A percentile compares a stretch with the other conserved stretches of the same genome.
Conservation (phyloP, 345 rosid species). For the Xanthoceras sorbifolium region DNA sequence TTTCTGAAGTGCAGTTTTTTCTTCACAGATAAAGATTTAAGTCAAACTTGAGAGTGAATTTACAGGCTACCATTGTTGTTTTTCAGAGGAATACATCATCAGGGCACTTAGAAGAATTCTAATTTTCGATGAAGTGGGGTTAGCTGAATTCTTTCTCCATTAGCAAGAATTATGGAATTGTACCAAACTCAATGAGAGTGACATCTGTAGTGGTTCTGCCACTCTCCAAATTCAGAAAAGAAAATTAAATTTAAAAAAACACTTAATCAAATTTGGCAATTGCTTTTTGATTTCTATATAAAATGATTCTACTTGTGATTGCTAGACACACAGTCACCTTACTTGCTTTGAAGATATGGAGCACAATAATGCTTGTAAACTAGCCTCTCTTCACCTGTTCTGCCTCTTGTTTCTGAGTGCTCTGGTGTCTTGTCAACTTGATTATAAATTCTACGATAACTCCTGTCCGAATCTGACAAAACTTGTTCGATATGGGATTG, state of each 20-base stretch:
- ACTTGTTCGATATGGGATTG: slow-evolving; percentile 49
- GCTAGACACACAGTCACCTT: slow-evolving; percentile 7
- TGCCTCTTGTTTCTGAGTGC: slow-evolving; percentile 34
- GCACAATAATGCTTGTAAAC: slow-evolving; percentile 18
- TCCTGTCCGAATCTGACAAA: slow-evolving; percentile 49
- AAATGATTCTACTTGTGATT: slow-evolving; percentile 22
- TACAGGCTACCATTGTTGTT: not conserved
- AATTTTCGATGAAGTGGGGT: slow-evolving; percentile 24
- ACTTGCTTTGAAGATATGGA: slow-evolving; percentile 32
- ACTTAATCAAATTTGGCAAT: not conserved
- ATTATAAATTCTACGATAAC: slow-evolving; percentile 48
- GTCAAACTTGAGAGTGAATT: slow-evolving; percentile 38
- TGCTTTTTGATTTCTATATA: slow-evolving; percentile 31
- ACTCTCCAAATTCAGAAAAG: slow-evolving; percentile 24
- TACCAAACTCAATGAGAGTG: slow-evolving; percentile 46
- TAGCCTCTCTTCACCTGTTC: slow-evolving; percentile 27
- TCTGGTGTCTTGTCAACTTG: slow-evolving; percentile 51
- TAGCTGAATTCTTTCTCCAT: slow-evolving; percentile 23
- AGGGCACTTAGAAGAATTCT: slow-evolving; percentile 27
- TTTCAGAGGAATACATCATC: slow-evolving; percentile 32
- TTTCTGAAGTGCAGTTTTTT: slow-evolving; percentile 19
- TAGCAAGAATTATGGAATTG: slow-evolving; percentile 35
- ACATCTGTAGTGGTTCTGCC: slow-evolving; percentile 37
- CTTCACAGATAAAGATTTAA: slow-evolving; percentile 27
- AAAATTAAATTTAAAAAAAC: not conserved